Base-by-base conservation (phyloP, 805 yeast species). In the Myxozyma neglecta region DNA sequence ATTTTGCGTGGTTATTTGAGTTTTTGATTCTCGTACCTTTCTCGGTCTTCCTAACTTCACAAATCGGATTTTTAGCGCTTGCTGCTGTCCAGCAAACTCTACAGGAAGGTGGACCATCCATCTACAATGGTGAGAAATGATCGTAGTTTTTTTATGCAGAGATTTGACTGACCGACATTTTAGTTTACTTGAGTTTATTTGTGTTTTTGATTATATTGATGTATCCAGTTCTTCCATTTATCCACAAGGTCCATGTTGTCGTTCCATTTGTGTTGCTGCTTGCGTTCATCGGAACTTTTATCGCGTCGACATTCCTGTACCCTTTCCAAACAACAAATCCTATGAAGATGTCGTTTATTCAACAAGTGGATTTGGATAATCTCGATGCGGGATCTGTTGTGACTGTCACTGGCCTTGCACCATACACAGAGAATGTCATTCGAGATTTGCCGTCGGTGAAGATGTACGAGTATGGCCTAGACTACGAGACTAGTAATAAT, bases 1-100 rank as follows among this genome's bases (percentile, higher is more conserved):
- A 86, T 45, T 89, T 87, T 70, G 96, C 88, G 69, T 91, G 97
- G 97, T 79, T 86, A 14, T 66, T 89, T 16, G 96, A 91, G 72
- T 90, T 83, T 69, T 66, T 89, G 37, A 64, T 85, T 1, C 71
- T 87, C 16, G 89, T 87, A 13, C 97, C 97, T 1, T 56, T 87
- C 13, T 75, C 87, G 1, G 76, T 85, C 2, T 79, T 81, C 39
- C 70, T 86, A 40, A 70, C 85, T n/a, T 80, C 83, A 68, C 80
- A 82, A 59, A 74, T 80, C 42, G 86, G 87, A 6, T 81, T 79
- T 61, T 73, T 88, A 60, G 69, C 85, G 1, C 70, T 89, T 39
- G 85, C 85, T 60, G 94, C 89, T 0, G 64, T 87, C 20, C 82
- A 81, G 69, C 90, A 89, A 74, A 83, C 92, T 0, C 80, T 84